phyloP scores from a whole-genome alignment of 192 early-diverging fungal genomes.

The Coemansia sp. region DNA sequence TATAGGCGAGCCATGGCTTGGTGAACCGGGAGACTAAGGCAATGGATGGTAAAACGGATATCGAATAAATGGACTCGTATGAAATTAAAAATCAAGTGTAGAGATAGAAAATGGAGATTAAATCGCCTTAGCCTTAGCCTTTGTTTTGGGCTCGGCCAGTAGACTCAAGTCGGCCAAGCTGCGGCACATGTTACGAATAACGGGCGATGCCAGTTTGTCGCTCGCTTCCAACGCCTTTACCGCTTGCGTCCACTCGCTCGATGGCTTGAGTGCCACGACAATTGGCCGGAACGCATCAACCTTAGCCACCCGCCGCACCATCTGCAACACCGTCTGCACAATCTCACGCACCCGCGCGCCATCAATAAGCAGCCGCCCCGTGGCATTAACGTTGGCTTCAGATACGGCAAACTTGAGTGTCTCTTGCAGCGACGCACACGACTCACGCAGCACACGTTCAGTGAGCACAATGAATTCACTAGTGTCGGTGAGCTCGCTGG shows the following conservation, averaged over 20 bases:
- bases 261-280: slow-evolving; percentile 7
- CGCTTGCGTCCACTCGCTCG: slow-evolving; percentile 22
- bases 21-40: too few species aligned
- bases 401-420: slow-evolving; percentile 25
- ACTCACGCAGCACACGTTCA: not conserved
- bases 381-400: slow-evolving; percentile 18
- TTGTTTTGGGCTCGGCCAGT: slow-evolving; percentile 6
- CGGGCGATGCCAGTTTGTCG: slow-evolving; percentile 16
- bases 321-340: slow-evolving; percentile 11
- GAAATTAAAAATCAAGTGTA: too few species aligned
- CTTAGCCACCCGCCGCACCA: slow-evolving; percentile 13
- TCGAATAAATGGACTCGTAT: too few species aligned
- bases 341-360: slow-evolving; percentile 38
- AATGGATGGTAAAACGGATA: too few species aligned
- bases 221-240: slow-evolving; percentile 15
- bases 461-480: not conserved
- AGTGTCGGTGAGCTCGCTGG: not conserved
- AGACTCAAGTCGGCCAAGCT: not conserved
- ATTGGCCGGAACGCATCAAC: slow-evolving; percentile 10
- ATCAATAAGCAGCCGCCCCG: slow-evolving; percentile 25
- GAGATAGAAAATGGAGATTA: too few species aligned
- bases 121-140: not conserved
- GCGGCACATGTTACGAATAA: slow-evolving; percentile 16
- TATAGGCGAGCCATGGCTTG: too few species aligned
- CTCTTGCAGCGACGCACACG: slow-evolving; percentile 23